Percentiles rank a stretch among this genome's conserved stretches.
Conservation (phyloP, 1,284 basidiomycete species). For the Sanguinoderma infundibulare region DNA sequence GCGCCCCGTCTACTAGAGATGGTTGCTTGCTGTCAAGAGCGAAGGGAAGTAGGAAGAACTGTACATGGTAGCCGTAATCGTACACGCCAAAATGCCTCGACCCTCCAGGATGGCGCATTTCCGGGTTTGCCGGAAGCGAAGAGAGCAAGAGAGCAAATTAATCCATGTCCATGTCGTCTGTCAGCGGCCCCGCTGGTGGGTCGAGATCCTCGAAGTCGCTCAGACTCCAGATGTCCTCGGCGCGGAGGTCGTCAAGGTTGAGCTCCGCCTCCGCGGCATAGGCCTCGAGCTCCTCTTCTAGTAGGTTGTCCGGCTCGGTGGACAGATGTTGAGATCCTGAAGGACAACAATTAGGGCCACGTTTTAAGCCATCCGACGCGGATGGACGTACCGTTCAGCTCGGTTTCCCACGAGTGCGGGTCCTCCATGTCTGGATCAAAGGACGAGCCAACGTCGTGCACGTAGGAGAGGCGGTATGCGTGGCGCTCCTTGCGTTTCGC, state of each 20-base stretch:
- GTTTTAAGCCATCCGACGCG: background rate
- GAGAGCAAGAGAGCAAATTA: conserved; percentile 1
- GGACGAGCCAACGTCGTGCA: conserved; percentile 72
- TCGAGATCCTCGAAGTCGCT: conserved; percentile 33
- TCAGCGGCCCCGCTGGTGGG: background rate
- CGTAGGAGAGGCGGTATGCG: conserved; percentile 62
- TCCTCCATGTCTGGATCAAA: conserved; percentile 75
- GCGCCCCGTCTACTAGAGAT: background rate
- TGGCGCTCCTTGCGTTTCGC: conserved; percentile 52
- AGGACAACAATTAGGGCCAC: background rate
- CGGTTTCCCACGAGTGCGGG: conserved; percentile 58
- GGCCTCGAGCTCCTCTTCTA: conserved; percentile 60
- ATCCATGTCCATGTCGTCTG: conserved; percentile 30
- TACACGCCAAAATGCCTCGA: background rate
- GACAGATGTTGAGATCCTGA: conserved; percentile 15
- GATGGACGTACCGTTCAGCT: conserved; percentile 43
- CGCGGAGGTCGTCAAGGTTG: conserved; percentile 53
- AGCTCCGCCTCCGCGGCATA: conserved; percentile 62
- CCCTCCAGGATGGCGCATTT: background rate
- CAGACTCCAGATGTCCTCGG: conserved; percentile 35
- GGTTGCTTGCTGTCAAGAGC: background rate
- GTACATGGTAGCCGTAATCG: background rate
- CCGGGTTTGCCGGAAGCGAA: background rate
- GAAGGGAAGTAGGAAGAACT: background rate
- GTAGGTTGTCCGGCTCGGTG: conserved; percentile 48